Evolutionary conservation across 352 stramenopile genomes (phyloP).

Genomic region (Phytophthora chlamydospora): DNA sequence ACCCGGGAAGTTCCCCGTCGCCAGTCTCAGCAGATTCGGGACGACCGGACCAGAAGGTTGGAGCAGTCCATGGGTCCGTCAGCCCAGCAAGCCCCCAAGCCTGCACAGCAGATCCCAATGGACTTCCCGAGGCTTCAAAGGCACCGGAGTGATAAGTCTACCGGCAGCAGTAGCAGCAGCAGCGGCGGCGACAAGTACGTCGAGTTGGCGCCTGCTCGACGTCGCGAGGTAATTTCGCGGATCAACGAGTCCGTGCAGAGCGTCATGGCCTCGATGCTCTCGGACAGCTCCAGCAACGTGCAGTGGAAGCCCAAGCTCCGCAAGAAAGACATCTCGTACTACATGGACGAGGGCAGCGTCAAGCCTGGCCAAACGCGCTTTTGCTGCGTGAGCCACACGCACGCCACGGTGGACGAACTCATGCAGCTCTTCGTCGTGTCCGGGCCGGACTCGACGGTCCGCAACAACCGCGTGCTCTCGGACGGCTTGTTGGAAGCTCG

Average conservation of each 20-base stretch:
- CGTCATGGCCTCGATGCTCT: constrained; percentile 57
- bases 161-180: constrained; percentile 6
- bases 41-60: constrained; percentile 2
- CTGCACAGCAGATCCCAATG: constrained; percentile 25
- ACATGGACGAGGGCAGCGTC: constrained; percentile 49
- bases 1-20: background rate
- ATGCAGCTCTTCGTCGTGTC: constrained; percentile 58
- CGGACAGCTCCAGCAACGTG: constrained; percentile 35
- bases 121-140: constrained; percentile 10
- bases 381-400: constrained; percentile 55
- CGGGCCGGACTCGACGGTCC: constrained; percentile 41
- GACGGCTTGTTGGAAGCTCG: constrained; percentile 55
- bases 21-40: constrained; percentile 6
- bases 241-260: constrained; percentile 40
- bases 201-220: constrained; percentile 28
- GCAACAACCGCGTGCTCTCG: constrained; percentile 53
- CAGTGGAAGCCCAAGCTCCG: constrained; percentile 52
- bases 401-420: constrained; percentile 44
- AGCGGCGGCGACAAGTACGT: constrained; percentile 18
- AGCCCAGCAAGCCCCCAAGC: constrained; percentile 3
- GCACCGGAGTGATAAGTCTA: constrained; percentile 18
- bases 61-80: constrained; percentile 8
- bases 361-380: constrained; percentile 53
- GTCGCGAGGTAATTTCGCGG: constrained; percentile 29
- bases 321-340: constrained; percentile 59